Evolutionary conservation across 2,329 filamentous ascomycete genomes (phyloP).

Genomic region (Albifimbria verrucaria): DNA sequence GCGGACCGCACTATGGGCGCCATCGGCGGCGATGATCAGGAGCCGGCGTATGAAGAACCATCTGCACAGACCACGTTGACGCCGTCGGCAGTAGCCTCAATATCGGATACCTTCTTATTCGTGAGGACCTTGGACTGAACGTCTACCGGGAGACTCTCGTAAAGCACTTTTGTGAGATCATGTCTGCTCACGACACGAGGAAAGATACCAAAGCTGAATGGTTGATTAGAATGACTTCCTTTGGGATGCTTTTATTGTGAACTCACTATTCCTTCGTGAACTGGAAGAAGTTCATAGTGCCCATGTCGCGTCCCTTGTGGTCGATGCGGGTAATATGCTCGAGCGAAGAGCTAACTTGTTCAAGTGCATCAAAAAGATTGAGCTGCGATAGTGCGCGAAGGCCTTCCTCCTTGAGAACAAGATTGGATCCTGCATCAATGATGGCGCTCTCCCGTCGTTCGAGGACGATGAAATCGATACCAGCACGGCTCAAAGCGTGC

Average conservation of each 20-base stretch:
- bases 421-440: conserved; percentile 25
- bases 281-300: conserved; percentile 17
- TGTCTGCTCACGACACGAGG: conserved; percentile 30
- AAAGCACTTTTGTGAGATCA: conserved; percentile 29
- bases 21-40: conserved; percentile 41
- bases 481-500: conserved; percentile 19
- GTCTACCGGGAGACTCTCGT: conserved; percentile 21
- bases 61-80: conserved; percentile 28
- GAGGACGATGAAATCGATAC: conserved; percentile 37
- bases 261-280: conserved; percentile 21
- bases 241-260: rapidly evolving
- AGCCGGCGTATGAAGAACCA: conserved; percentile 26
- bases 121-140: conserved; percentile 22
- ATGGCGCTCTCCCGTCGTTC: conserved; percentile 25
- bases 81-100: conserved; percentile 15
- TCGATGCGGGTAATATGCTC: conserved; percentile 18
- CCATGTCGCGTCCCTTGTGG: conserved; percentile 20
- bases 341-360: conserved; percentile 17
- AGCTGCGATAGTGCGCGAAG: conserved; percentile 30
- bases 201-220: conserved; percentile 19
- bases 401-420: conserved; percentile 25
- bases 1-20: conserved; percentile 35
- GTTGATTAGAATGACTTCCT: background rate
- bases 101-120: conserved; percentile 20
- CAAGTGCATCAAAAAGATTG: conserved; percentile 19